Evolutionary conservation across 2,329 filamentous ascomycete species (phyloP).

Genomic region (Pestalotiopsis sp.): DNA sequence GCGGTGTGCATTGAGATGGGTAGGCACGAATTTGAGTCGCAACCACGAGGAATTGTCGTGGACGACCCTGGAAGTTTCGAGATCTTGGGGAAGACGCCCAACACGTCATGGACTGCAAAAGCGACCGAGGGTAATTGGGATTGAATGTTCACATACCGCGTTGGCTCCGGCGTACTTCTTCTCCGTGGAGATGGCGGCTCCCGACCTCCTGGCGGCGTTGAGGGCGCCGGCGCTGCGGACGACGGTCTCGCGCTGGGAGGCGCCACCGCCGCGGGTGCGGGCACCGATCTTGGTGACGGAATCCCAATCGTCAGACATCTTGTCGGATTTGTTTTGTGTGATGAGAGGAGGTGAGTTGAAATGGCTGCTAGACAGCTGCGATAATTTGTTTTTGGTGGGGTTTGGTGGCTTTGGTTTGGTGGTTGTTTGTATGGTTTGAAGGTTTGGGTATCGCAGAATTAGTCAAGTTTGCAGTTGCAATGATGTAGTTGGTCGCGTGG

Average conservation of each 20-base stretch:
- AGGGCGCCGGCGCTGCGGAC: conserved; percentile 80
- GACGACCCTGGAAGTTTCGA: not conserved
- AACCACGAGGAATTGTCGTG: not conserved
- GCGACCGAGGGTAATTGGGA: not conserved
- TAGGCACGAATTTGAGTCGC: too few relatives aligned
- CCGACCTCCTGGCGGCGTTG: conserved; percentile 86
- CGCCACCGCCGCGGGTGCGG: conserved; percentile 73
- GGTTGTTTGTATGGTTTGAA: not conserved
- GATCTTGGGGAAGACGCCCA: not conserved
- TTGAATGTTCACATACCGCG: conserved; percentile 59
- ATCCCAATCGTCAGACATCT: conserved; percentile 78
- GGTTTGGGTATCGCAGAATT: not conserved
- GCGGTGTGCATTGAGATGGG: too few relatives aligned
- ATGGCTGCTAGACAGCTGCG: not conserved
- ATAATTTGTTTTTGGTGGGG: conserved; percentile 14
- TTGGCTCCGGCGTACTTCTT: conserved; percentile 88
- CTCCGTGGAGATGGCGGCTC: conserved; percentile 79
- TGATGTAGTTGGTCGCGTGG: conserved; percentile 22
- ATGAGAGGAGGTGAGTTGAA: not conserved
- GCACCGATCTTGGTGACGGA: conserved; percentile 89
- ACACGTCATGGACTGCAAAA: not conserved
- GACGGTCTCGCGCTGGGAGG: conserved; percentile 77
- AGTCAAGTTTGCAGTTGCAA: not conserved
- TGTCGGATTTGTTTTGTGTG: conserved; percentile 42
- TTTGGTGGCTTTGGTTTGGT: conserved; percentile 13